Evolutionary conservation across 1,284 basidiomycete species (phyloP).

Genomic region (Fomitiporia mediterranea): DNA sequence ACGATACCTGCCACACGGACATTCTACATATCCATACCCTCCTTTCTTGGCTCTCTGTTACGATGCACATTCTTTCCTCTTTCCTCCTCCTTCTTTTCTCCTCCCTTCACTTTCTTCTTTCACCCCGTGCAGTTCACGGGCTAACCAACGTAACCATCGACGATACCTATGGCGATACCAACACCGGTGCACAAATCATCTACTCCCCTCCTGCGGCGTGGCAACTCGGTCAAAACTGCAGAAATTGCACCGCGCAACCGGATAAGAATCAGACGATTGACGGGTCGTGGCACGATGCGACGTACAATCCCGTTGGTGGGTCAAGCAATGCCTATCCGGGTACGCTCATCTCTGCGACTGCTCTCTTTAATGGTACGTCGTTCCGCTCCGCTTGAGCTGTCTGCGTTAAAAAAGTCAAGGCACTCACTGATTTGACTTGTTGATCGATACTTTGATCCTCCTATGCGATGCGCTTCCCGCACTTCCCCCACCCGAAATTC

Average conservation of each 20-base stretch:
- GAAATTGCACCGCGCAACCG: not conserved
- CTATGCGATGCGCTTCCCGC: no score
- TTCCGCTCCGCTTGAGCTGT: no score
- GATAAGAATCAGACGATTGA: not conserved
- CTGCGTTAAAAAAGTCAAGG: no score
- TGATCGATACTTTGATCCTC: no score
- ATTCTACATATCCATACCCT: not conserved
- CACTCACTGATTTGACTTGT: no score
- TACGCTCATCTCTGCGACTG: constrained; percentile 6
- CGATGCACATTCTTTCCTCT: not conserved
- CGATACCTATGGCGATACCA: constrained; percentile 12
- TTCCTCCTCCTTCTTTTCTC: not conserved
- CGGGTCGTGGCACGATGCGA: constrained; percentile 9
- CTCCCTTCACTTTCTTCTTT: not conserved
- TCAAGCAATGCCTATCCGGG: not conserved
- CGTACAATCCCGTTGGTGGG: not conserved
- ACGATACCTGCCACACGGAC: no score
- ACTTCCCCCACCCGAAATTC: no score
- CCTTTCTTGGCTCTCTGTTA: no score
- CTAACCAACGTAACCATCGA: constrained; percentile 15
- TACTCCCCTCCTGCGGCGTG: constrained; percentile 7
- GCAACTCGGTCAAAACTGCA: not conserved
- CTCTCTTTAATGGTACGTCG: constrained; percentile 9
- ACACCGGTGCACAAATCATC: constrained; percentile 12
- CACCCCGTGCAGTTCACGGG: not conserved